Conservation (phyloP, 2,329 filamentous ascomycete genomes). For the Exophiala sp. region DNA sequence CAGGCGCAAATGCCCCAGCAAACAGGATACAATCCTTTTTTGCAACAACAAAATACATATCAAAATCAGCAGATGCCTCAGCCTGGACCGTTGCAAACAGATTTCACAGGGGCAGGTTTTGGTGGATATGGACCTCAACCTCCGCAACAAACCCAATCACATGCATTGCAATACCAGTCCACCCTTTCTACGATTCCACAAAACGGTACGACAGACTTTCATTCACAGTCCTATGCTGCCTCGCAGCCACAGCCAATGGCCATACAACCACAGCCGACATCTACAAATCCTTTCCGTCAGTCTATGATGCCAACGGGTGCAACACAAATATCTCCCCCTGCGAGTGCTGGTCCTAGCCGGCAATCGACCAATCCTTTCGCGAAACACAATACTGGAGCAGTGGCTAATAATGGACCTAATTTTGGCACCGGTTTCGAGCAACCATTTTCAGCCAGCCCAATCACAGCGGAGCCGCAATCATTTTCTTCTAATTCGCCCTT, state of each 20-base stretch:
- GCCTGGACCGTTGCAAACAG: constrained; percentile 39
- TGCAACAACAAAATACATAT: constrained; percentile 24
- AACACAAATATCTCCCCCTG: constrained; percentile 39
- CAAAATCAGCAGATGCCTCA: constrained; percentile 29
- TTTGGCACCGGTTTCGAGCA: constrained; percentile 9
- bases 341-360: constrained; percentile 46
- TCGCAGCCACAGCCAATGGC: constrained; percentile 36
- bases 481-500: constrained; percentile 27
- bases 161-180: constrained; percentile 41
- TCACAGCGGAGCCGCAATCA: constrained; percentile 31
- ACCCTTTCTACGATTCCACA: constrained; percentile 47
- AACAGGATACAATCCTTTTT: constrained; percentile 30
- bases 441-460: constrained; percentile 35
- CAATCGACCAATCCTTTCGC: constrained; percentile 88
- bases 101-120: constrained; percentile 74
- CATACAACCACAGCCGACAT: constrained; percentile 51
- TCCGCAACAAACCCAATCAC: constrained; percentile 44
- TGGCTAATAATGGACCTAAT: constrained; percentile 8
- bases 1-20: constrained; percentile 29
- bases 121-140: constrained; percentile 73
- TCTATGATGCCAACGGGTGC: constrained; percentile 67
- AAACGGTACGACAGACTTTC: constrained; percentile 47
- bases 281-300: constrained; percentile 89
- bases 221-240: constrained; percentile 38
- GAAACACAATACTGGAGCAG: constrained; percentile 48